Evolutionary conservation across 1,139 yeast species (phyloP), one percentile per base, ranked within the genome.

Genomic region (Candida smagusa): DNA sequence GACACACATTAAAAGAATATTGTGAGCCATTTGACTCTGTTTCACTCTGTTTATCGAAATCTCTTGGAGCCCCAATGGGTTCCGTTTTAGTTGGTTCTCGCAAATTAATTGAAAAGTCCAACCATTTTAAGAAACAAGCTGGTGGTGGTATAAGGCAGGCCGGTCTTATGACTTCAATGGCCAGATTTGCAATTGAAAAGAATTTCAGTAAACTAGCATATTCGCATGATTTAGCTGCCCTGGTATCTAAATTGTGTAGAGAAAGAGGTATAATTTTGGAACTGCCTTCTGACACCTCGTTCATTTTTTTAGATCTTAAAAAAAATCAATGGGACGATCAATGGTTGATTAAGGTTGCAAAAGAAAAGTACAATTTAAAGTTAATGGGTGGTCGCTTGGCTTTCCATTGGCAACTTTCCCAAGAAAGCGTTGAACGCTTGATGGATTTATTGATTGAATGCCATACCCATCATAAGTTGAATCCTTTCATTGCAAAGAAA

Each of bases 391-490:
- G 81, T 28, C 72, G 95, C 52, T 64, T 90, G 37, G 92, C 95
- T 2, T 83, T 89, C 72, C 96, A 88, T 58, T 87, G 83, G 63
- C 97, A 89, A 62, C 75, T 78, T 42, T 68, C 81, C 27, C 73
- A 72, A 27, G 80, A 81, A 38, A 76, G 88, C 37, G 73, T 88
- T 35, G 90, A 83, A 40, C 72, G 66, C 33, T 70, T 86, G 38
- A 84, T 84, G 55, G 53, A 58, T 37, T 84, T 85, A 9, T 62
- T 86, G 28, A 53, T 68, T 37, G 86, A 81, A 48, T 75, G 86
- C 35, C 69, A 65, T 52, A 69, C 76, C 41, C 68, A 74, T 49
- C 59, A 67, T 24, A 47, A 48, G 38, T 40, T 49, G 16, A 48
- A 59, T 37, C 73, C 72, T 12, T 52, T 46, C 35, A 46, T 46